Base-by-base conservation (phyloP, 331 rosid genomes). In the Pyrus hybrid region DNA sequence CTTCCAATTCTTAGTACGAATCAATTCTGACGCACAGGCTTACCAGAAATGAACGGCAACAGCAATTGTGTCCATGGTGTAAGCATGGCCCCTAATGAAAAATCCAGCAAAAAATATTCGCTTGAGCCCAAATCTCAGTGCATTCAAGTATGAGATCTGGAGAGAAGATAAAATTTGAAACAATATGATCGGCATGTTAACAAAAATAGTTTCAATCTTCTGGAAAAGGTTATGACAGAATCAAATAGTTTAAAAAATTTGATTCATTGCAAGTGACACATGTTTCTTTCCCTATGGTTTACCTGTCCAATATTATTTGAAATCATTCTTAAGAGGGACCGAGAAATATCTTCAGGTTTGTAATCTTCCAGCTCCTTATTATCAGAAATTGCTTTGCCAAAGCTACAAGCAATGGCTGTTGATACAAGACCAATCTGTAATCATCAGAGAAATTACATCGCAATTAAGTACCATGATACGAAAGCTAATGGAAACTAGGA, bases 221-320 rank as follows among this genome's bases (percentile, higher is more conserved):
- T 58, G 22, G 35, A 7, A 9, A 13, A 58, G 20, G 57, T 58
- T 32, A 71, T 16, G 56, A 28, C 41, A 37, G 32, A 51, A 60
- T 12, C 13, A 3, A 60, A 60, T 58, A 41, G 25, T 76, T 49
- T 13, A 16, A 58, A 10, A 43, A 66, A 30, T 68, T 35, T 58
- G 49, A 77, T 65, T 79, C 75, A 51, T 65, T 83, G 29, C 33
- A 32, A 67, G 73, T 71, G 22, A 56, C 47, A 32, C 41, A 22
- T 41, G 57, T 68, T 37, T 66, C 20, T 58, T n/a, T 26, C 71
- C 68, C 78, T 11, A 49, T 41, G 73, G 68, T 84, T 81, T 68
- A 86, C 97, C 96, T 94, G 96, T 81, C 99, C 99, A 84, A 94
- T 83, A 76, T 94, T 94, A 80, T 92, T 91, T 77, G 99, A 94